Evolutionary conservation across 139 green algal species (phyloP).

Genomic region (Pedinophyceae sp.): DNA sequence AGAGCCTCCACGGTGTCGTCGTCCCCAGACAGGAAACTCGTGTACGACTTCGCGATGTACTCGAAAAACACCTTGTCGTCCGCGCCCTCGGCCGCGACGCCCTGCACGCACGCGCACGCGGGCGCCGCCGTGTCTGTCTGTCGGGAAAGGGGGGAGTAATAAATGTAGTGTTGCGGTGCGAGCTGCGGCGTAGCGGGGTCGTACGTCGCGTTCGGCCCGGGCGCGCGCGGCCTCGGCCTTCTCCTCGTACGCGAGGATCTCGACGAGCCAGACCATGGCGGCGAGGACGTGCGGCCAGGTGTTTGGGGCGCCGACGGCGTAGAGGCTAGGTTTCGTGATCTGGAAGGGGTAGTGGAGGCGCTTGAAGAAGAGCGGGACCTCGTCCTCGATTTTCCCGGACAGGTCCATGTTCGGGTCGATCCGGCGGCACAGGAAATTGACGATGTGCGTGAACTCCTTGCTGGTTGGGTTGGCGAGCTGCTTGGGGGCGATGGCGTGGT

Average conservation of each 20-base stretch:
- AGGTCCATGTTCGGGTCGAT: slow-evolving; percentile 62
- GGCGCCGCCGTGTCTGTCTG: too few species aligned
- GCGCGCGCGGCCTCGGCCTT: slow-evolving; percentile 19
- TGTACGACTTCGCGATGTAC: slow-evolving; percentile 45
- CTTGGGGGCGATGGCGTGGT: slow-evolving; percentile 58
- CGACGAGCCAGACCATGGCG: slow-evolving; percentile 74
- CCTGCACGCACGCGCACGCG: background rate
- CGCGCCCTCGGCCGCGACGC: slow-evolving; percentile 6
- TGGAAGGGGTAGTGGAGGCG: slow-evolving; percentile 80
- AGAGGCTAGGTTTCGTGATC: slow-evolving; percentile 76
- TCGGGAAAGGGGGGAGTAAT: background rate
- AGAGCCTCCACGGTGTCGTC: slow-evolving; percentile 37
- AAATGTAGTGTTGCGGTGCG: slow-evolving; percentile 2
- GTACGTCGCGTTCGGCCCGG: background rate
- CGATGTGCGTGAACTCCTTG: slow-evolving; percentile 81
- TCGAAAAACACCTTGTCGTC: slow-evolving; percentile 37
- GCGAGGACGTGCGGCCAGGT: slow-evolving; percentile 73
- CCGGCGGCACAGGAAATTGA: slow-evolving; percentile 63
- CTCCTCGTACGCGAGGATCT: slow-evolving; percentile 78
- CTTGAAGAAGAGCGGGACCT: slow-evolving; percentile 81
- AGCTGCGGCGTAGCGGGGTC: background rate
- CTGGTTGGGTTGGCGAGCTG: slow-evolving; percentile 59
- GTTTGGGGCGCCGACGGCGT: slow-evolving; percentile 76
- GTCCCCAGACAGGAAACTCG: slow-evolving; percentile 59
- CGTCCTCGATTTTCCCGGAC: slow-evolving; percentile 65